Evolutionary conservation across 768 basidiomycete genomes (phyloP), one percentile per base, ranked within the genome.

Genomic region (Coprinopsis marcescibilis): DNA sequence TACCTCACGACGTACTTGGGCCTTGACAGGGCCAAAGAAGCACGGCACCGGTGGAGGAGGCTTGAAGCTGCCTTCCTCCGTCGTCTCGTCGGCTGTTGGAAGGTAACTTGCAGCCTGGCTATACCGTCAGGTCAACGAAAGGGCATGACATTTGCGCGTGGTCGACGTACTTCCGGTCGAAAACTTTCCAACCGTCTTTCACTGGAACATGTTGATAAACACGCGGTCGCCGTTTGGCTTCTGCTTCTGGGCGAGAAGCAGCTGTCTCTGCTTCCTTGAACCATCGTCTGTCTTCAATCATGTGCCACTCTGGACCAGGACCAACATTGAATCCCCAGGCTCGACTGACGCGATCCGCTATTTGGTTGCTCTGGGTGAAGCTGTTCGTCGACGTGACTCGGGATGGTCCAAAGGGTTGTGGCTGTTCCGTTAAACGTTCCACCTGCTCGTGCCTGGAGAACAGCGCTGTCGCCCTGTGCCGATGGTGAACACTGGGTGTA

Each of bases 241-340:
- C 84, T 1, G 57, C 60, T 37, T 68, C 69, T 27, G 61, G 54
- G 42, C 69, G 69, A 7, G 59, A 50, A 2, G 64, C 64, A 0
- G 51, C 54, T 10, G 57, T 48, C 25, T 58, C 49, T 2, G 75
- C 70, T 54, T 90, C 89, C 57, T 85, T 89, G 61, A 70, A 90
- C 76, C 84, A 91, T 1, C 75, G 78, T 41, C 86, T 64, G 52
- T 92, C 89, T 57, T 92, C 89, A 34, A 76, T 63, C 27, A 89
- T 61, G 49, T 89, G 83, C 87, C 88, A 91, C 4, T 88, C 55
- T 1, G 88, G 86, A 0, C 89, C 89, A 2, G 78, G 60, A 3
- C 88, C 86, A 12, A 85, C 76, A 52, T 85, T 87, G 55, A 76
- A 80, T 0, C 83, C 80, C 83, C 81, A 86, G 0, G 83, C 70